Percentiles rank a stretch among this genome's conserved stretches.
These are phyloP conservation scores for Aspergillus uvarum DNA, from an alignment of 2,329 filamentous ascomycete species.

Conservation along the genomic window DNA sequence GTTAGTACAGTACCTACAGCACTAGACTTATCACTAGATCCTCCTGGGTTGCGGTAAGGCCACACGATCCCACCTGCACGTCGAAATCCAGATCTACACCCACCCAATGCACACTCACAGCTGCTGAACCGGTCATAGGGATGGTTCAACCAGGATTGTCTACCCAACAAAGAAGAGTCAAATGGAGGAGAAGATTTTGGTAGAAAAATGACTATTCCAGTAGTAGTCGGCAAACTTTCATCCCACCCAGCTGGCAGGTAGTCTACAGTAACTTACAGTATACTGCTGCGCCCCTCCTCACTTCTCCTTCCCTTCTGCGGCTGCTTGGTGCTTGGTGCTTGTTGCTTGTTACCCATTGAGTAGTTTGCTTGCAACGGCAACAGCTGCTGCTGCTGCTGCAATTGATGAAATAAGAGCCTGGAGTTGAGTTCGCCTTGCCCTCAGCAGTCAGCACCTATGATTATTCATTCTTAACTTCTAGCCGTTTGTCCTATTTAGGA, in stretches of 20 bases:
- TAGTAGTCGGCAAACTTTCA: conserved; percentile 22
- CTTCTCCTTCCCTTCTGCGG: conserved; percentile 1
- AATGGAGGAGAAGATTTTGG: background rate
- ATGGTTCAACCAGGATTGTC: background rate
- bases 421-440: background rate
- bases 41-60: conserved; percentile 9
- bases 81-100: conserved; percentile 17
- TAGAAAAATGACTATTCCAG: background rate
- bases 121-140: conserved; percentile 6
- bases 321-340: background rate
- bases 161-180: conserved; percentile 3
- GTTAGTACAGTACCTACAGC: background rate
- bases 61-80: conserved; percentile 11
- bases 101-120: background rate
- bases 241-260: conserved; percentile 18
- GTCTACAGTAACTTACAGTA: background rate
- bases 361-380: too few relatives aligned
- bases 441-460: conserved; percentile 1
- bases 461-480: conserved; percentile 2
- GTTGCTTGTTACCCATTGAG: too few relatives aligned
- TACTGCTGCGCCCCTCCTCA: conserved; percentile 20
- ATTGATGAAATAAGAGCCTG: background rate
- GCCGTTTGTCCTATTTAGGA: background rate
- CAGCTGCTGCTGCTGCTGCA: background rate
- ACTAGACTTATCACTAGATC: background rate